Evolutionary conservation across 2,329 filamentous ascomycete genomes (phyloP).

Genomic region (Pseudopyricularia javanii): DNA sequence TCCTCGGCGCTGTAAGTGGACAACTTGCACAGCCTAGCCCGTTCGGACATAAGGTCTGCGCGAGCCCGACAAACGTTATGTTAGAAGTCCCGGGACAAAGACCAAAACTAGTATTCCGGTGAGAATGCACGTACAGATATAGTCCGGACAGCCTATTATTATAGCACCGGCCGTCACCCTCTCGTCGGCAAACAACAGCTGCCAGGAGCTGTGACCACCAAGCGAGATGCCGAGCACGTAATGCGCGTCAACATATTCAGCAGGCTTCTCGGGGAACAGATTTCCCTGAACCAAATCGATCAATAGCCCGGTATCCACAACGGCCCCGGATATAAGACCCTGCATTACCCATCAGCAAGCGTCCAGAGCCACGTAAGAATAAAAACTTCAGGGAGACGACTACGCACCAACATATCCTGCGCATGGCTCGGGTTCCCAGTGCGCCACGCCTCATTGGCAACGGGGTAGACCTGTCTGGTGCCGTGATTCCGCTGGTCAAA

Average conservation of each 20-base stretch:
- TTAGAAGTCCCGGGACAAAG: neutral
- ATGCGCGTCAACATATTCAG: slow-evolving; percentile 43
- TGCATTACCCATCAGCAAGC: neutral
- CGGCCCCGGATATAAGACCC: slow-evolving; percentile 58
- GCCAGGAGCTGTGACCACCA: slow-evolving; percentile 82
- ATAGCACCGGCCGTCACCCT: slow-evolving; percentile 67
- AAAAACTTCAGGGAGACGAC: no score
- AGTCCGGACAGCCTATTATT: slow-evolving; percentile 85
- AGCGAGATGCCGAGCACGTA: slow-evolving; percentile 73
- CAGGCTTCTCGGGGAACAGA: slow-evolving; percentile 41
- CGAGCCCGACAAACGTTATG: neutral
- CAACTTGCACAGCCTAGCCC: slow-evolving; percentile 60
- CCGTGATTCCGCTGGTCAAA: slow-evolving; percentile 96
- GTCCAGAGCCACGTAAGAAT: neutral
- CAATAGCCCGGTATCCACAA: slow-evolving; percentile 60
- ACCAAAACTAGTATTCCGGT: neutral
- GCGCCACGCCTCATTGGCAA: slow-evolving; percentile 69
- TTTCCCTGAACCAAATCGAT: slow-evolving; percentile 72
- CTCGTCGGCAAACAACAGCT: slow-evolving; percentile 65
- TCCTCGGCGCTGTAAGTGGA: slow-evolving; percentile 43
- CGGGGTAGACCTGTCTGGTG: slow-evolving; percentile 49
- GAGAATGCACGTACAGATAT: slow-evolving; percentile 42
- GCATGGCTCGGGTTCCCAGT: slow-evolving; percentile 71
- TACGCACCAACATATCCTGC: slow-evolving; percentile 65
- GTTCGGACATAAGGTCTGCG: slow-evolving; percentile 56